Percentiles rank a stretch among this genome's conserved stretches.
phyloP scores from a whole-genome alignment of 2,329 filamentous ascomycete genomes.

The Orbilia quercus region DNA sequence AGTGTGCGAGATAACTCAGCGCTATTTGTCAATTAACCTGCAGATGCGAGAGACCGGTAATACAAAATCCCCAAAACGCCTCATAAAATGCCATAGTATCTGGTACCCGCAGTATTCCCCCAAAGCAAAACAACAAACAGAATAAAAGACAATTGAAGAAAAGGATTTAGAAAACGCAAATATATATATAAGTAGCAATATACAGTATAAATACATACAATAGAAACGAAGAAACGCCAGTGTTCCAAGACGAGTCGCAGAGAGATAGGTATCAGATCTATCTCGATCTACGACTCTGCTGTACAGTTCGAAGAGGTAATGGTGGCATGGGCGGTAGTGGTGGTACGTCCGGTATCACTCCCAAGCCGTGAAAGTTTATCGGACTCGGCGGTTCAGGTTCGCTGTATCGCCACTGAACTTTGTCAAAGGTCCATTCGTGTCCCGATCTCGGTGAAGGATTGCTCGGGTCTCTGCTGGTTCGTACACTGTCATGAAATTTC shows the following conservation, averaged over 20 bases:
- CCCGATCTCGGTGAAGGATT: constrained; percentile 11
- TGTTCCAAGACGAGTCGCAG: not conserved
- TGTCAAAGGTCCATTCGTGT: constrained; percentile 52
- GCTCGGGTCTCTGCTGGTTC: not conserved
- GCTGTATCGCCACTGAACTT: constrained; percentile 53
- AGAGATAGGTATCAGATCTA: constrained; percentile 21
- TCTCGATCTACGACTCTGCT: constrained; percentile 47
- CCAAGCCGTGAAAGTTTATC: constrained; percentile 40
- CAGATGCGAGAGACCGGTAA: too few species aligned
- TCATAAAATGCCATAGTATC: constrained; percentile 47
- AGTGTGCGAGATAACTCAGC: too few species aligned
- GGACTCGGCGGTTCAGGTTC: constrained; percentile 40
- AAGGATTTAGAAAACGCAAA: not conserved
- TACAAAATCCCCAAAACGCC: constrained; percentile 36
- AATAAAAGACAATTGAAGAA: too few species aligned
- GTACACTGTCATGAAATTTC: constrained; percentile 37
- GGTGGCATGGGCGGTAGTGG: constrained; percentile 39
- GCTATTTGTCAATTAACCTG: too few species aligned
- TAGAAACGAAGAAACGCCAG: constrained; percentile 38
- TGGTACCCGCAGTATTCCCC: constrained; percentile 24
- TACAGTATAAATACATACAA: constrained; percentile 40
- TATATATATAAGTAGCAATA: constrained; percentile 10
- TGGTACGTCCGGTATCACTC: constrained; percentile 50
- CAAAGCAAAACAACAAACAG: constrained; percentile 10
- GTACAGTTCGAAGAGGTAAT: constrained; percentile 36